Evolutionary conservation across 208 protist species (phyloP).

Genomic region (Acanthamoeba comandoni): DNA sequence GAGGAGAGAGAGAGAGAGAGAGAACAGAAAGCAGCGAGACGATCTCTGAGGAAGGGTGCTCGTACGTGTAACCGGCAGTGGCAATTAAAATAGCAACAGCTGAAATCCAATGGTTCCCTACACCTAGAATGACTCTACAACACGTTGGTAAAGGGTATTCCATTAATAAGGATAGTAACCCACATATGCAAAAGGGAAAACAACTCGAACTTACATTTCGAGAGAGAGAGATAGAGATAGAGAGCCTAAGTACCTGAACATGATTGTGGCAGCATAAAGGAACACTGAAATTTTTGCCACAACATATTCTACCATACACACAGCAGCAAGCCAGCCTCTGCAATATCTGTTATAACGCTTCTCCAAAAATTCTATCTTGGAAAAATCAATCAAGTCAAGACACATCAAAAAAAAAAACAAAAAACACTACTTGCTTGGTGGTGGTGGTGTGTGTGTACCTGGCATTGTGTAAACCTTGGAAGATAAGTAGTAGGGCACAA

Average conservation of each 20-base stretch:
- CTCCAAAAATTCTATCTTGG: constrained; percentile 14
- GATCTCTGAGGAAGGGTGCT: not conserved
- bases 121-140: constrained; percentile 26
- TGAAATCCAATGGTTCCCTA: constrained; percentile 31
- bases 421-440: too few relatives aligned
- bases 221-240: not conserved
- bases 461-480: constrained; percentile 68
- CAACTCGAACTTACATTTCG: not conserved
- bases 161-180: too few relatives aligned
- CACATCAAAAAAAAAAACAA: too few relatives aligned
- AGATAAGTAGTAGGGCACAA: constrained; percentile 59
- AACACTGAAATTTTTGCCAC: constrained; percentile 65
- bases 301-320: constrained; percentile 46
- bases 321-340: constrained; percentile 48
- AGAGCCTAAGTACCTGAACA: constrained; percentile 48
- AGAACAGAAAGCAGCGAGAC: not conserved
- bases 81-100: constrained; percentile 28
- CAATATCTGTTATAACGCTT: constrained; percentile 58
- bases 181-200: not conserved
- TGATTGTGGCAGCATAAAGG: constrained; percentile 49
- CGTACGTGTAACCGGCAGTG: constrained; percentile 52
- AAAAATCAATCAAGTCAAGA: too few relatives aligned
- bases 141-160: too few relatives aligned
- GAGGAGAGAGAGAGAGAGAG: not conserved
- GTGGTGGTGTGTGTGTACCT: not conserved